Evolutionary conservation across 352 stramenopile species (phyloP), one percentile per base, ranked within the genome.

Genomic region (Phytophthora sp.): DNA sequence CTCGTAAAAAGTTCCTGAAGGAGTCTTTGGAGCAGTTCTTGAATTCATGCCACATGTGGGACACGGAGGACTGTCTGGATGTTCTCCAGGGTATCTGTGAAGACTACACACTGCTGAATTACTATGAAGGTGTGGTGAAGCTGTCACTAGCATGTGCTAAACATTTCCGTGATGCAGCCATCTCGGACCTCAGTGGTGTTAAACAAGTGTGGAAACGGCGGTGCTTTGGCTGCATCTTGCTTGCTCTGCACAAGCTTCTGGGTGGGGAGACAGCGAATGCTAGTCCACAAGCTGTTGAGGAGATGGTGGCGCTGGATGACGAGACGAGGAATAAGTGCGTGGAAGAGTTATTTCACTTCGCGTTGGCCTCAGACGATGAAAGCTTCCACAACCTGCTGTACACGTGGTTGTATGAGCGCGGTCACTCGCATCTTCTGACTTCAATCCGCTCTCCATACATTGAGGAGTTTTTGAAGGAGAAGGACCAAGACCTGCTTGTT

Each of bases 81-180:
- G 88, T 94, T 16, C 68, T 95, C 1, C 84, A 93, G 53, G 71
- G 72, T 0, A 94, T 94, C 26, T 95, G 88, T 50, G 82, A 93
- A 26, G 84, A 93, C 63, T 94, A 93, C 65, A 83, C 81, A 24
- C 45, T 89, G 30, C 66, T 95, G 11, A 80, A 90, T 30, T 95
- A 82, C 50, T 93, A 94, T 63, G 86, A 95, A 73, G 88, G 88
- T n/a, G 84, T 91, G 4, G 88, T 95, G 38, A 93, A 92, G 69
- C 74, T 95, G 15, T 77, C 84, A 16, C 77, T 95, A 2, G 84
- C 88, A 9, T 94, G 85, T 20, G 88, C 86, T 0, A 88, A 90
- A 51, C 82, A 94, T 65, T 93, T 95, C 38, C 73, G 91, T 51
- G 84, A 88, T 53, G 86, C 81, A 1, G 83, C 75, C 7, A 80